These are phyloP conservation scores for Ophiorrhiza pumila DNA, from an alignment of 257 asterid species.

Conservation along the genomic window DNA sequence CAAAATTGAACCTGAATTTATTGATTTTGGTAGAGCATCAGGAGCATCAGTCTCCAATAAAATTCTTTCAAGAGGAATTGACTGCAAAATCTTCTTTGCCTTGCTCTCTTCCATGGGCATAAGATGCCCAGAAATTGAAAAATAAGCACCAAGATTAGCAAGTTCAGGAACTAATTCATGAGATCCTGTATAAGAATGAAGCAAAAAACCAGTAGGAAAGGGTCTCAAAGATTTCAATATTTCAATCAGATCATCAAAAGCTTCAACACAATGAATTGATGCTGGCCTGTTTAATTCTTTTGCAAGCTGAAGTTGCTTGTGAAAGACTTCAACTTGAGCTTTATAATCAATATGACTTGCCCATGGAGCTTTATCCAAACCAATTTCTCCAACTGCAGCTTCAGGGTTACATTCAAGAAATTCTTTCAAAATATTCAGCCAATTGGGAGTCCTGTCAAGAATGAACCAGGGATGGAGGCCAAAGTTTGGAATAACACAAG, in stretches of 20 bases:
- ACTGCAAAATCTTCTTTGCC: constrained; percentile 11
- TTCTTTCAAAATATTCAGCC: not conserved
- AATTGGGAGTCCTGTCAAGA: constrained; percentile 1
- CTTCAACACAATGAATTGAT: constrained; percentile 13
- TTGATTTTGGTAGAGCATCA: constrained; percentile 9
- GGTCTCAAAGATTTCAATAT: constrained; percentile 1
- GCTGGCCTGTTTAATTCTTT: constrained; percentile 7
- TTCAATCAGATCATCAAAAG: constrained; percentile 14
- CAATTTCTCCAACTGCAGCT: constrained; percentile 16
- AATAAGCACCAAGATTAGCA: constrained; percentile 7
- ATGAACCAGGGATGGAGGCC: constrained; percentile 17
- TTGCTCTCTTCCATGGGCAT: constrained; percentile 1
- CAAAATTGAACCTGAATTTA: not conserved
- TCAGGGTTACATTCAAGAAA: not conserved
- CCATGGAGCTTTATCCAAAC: constrained; percentile 15
- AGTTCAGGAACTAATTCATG: constrained; percentile 1
- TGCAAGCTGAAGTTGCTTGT: constrained; percentile 6
- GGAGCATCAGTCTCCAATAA: constrained; percentile 12
- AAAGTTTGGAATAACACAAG: constrained; percentile 7
- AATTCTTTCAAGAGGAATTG: constrained; percentile 7
- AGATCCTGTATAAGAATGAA: constrained; percentile 1
- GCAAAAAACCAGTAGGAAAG: constrained; percentile 5
- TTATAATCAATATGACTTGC: constrained; percentile 8
- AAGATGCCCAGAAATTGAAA: constrained; percentile 13
- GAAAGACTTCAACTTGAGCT: constrained; percentile 11